Evolutionary conservation across 169 alveolate genomes (phyloP).

Genomic region (Plasmodium inui): DNA sequence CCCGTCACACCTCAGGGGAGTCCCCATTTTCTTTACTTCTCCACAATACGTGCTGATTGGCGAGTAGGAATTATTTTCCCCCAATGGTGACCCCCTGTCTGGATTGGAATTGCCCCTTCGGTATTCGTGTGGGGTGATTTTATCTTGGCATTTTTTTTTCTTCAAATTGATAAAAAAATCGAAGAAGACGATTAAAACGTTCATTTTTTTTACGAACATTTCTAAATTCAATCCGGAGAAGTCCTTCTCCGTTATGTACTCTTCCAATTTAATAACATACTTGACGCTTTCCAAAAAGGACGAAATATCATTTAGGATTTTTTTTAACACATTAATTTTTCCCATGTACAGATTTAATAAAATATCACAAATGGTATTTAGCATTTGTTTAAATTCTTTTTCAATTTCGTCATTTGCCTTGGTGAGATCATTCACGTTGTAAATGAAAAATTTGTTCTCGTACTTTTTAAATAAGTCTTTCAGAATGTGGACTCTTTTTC

Average conservation of each 20-base stretch:
- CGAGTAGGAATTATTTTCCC: background rate
- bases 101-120: background rate
- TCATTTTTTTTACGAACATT: conserved; percentile 6
- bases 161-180: conserved; percentile 11
- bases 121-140: background rate
- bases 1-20: background rate
- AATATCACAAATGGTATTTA: conserved; percentile 43
- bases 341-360: conserved; percentile 46
- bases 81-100: background rate
- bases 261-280: conserved; percentile 40
- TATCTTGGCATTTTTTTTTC: conserved; percentile 13
- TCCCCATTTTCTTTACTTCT: background rate
- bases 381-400: conserved; percentile 46
- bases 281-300: conserved; percentile 23
- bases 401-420: conserved; percentile 65
- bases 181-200: background rate
- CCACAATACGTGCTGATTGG: background rate
- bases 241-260: conserved; percentile 9
- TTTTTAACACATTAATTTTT: conserved; percentile 44
- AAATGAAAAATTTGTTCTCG: conserved; percentile 32
- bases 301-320: conserved; percentile 23
- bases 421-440: conserved; percentile 17
- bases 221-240: background rate
- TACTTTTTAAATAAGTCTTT: conserved; percentile 43
- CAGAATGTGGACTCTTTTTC: conserved; percentile 34